These are phyloP conservation scores for Schizopora paradoxa DNA, from an alignment of 1,284 basidiomycete genomes.

Conservation along the genomic window DNA sequence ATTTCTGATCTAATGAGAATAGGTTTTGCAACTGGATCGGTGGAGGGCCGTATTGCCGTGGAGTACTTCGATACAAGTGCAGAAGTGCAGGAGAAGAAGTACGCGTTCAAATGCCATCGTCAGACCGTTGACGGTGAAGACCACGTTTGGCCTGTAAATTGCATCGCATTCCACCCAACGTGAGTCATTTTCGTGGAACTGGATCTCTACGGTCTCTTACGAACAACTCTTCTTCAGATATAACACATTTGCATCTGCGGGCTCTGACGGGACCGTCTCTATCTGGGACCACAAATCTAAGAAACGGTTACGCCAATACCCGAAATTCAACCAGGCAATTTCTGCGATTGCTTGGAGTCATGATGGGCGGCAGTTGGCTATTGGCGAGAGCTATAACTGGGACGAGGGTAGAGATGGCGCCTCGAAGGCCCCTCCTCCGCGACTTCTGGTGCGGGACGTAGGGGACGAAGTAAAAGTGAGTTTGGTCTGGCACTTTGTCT, in stretches of 20 bases:
- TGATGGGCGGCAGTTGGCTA: conserved; percentile 77
- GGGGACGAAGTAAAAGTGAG: conserved; percentile 56
- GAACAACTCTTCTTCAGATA: conserved; percentile 42
- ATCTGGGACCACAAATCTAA: conserved; percentile 98
- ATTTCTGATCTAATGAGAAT: conserved; percentile 5
- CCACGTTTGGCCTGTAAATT: conserved; percentile 97
- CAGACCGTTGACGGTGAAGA: conserved; percentile 89
- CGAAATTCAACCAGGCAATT: conserved; percentile 71
- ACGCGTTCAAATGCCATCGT: conserved; percentile 97
- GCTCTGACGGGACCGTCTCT: conserved; percentile 87
- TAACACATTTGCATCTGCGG: conserved; percentile 93
- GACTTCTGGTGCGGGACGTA: conserved; percentile 32
- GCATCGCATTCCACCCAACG: conserved; percentile 89
- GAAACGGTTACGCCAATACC: conserved; percentile 88
- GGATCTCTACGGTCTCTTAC: conserved; percentile 1
- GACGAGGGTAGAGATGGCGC: conserved; percentile 75
- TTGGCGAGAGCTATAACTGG: conserved; percentile 83
- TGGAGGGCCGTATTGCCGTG: conserved; percentile 95
- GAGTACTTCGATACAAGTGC: conserved; percentile 91
- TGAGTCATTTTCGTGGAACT: conserved; percentile 33
- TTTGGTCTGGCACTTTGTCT: no score
- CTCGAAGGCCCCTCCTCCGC: conserved; percentile 37
- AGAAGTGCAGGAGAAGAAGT: conserved; percentile 82
- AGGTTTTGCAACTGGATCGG: conserved; percentile 92
- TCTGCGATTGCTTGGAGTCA: conserved; percentile 76